Evolutionary conservation across 208 protist species (phyloP).

Genomic region (Tritrichomonas musculus): DNA sequence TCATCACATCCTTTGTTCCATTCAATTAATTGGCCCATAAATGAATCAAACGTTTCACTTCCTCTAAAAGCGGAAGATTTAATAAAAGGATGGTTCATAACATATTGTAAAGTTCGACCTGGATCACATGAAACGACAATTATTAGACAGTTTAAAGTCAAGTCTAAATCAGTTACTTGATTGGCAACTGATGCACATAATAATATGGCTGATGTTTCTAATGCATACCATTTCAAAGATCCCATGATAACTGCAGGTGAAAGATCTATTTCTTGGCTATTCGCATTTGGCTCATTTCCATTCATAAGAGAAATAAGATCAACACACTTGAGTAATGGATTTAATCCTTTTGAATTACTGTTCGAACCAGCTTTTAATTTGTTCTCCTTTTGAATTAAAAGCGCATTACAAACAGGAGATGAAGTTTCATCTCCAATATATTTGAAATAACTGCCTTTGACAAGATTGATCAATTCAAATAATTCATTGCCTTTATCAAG

Average conservation of each 20-base stretch:
- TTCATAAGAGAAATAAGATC: not conserved
- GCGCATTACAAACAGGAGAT: not conserved
- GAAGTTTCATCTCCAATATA: not conserved
- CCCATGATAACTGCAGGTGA: not conserved
- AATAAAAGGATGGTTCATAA: not conserved
- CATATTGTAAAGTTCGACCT: not conserved
- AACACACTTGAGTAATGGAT: not conserved
- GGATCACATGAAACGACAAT: not conserved
- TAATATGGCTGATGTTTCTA: not conserved
- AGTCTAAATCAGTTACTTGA: not conserved
- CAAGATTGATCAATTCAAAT: not conserved
- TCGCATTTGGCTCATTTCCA: not conserved
- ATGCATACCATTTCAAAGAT: not conserved
- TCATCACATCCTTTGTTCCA: not conserved
- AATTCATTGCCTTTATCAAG: not conserved
- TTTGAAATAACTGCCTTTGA: not conserved
- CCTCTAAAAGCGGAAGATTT: not conserved
- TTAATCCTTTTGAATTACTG: too few species aligned
- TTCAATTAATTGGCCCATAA: not conserved
- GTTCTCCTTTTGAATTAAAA: not conserved
- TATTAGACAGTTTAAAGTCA: not conserved
- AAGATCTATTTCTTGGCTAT: too few species aligned
- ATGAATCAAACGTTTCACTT: not conserved
- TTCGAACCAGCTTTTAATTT: too few species aligned
- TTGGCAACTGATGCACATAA: not conserved